phyloP scores from a whole-genome alignment of 2,329 filamentous ascomycete genomes.

The Pseudocercospora cruenta region DNA sequence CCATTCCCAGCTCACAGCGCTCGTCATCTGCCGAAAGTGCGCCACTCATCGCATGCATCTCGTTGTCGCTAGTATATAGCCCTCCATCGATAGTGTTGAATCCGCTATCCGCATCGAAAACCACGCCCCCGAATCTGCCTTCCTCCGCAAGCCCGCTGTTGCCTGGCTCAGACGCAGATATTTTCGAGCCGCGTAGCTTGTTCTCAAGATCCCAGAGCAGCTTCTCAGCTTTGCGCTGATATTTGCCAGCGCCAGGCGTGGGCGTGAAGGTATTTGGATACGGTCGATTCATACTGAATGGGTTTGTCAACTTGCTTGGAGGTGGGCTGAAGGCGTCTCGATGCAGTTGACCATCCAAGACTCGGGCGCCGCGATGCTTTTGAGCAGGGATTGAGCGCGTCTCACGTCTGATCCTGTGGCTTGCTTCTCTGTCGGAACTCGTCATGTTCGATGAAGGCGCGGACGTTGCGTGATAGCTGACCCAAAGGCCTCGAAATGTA shows the following conservation, averaged over 20 bases:
- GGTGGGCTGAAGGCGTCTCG: background rate
- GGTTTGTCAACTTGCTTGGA: background rate
- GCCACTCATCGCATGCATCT: background rate
- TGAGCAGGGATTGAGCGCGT: background rate
- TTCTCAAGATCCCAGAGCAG: background rate
- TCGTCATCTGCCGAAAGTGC: background rate
- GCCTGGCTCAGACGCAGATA: background rate
- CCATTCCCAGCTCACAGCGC: background rate
- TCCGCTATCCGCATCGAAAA: background rate
- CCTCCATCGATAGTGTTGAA: background rate
- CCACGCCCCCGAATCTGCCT: background rate
- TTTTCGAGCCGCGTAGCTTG: background rate
- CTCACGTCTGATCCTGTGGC: background rate
- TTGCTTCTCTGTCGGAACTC: background rate
- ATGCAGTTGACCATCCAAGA: background rate
- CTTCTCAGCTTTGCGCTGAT: constrained; percentile 1
- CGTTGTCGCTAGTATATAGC: background rate
- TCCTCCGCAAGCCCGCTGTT: background rate
- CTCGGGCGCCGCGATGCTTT: background rate
- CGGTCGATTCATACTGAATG: background rate
- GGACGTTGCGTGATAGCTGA: background rate
- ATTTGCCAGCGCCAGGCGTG: background rate
- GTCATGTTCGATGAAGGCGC: background rate
- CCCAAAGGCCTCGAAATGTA: background rate
- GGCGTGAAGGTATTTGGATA: background rate